A percentile compares a stretch with the other conserved stretches of the same genome.
These are phyloP conservation scores for Cinnamomum micranthum DNA, from an alignment of 164 flowering plant genomes.

Conservation along the genomic window DNA sequence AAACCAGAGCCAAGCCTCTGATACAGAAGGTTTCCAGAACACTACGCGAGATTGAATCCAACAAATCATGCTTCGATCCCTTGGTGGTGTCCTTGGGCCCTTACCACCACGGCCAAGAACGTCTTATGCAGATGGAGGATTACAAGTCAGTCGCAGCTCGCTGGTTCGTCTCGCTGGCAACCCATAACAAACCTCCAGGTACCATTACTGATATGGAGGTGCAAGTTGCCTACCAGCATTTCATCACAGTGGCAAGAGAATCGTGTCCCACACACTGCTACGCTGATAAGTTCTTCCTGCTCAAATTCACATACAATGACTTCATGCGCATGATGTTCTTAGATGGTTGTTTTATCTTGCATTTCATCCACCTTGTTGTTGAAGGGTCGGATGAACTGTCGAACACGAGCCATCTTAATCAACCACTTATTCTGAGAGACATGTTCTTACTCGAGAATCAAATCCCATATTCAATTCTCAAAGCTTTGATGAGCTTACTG, in stretches of 20 bases:
- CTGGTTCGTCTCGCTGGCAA: no score
- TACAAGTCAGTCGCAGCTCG: slow-evolving; percentile 11
- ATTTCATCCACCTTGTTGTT: slow-evolving; percentile 1
- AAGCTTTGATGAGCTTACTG: not conserved
- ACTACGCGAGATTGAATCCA: not conserved
- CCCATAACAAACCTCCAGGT: not conserved
- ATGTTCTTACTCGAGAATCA: not conserved
- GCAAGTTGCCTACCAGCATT: not conserved
- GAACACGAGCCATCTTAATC: not conserved
- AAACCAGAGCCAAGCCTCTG: not conserved
- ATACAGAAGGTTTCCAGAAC: not conserved
- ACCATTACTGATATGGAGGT: not conserved
- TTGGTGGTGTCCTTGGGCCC: slow-evolving; percentile 19
- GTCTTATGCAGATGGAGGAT: slow-evolving; percentile 11
- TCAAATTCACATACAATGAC: not conserved
- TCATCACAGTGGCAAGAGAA: not conserved
- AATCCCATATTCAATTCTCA: not conserved
- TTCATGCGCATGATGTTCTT: slow-evolving; percentile 19
- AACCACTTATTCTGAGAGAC: not conserved
- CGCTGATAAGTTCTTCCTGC: not conserved
- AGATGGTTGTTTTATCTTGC: slow-evolving; percentile 21
- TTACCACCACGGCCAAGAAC: slow-evolving; percentile 16
- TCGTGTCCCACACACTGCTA: not conserved
- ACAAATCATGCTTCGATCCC: slow-evolving; percentile 1
- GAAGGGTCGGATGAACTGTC: not conserved